Base-by-base conservation (phyloP, 129 eudicot genomes). In the Escallonia rubra region DNA sequence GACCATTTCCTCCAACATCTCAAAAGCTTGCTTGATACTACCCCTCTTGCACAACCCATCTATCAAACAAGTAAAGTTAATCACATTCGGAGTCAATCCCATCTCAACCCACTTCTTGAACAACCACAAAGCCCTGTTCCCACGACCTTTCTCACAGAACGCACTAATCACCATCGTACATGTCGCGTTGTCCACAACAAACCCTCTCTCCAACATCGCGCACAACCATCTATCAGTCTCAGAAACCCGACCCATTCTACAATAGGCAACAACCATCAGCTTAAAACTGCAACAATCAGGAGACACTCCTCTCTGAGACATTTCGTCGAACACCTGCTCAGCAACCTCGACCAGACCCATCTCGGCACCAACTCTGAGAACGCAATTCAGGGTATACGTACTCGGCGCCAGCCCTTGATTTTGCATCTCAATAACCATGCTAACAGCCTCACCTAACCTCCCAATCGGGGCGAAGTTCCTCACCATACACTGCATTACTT, bases 1-100 rank as follows among this genome's bases (percentile, higher is more conserved):
- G 46, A 78, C 96, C 98, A 92, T 88, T 66, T 89, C 95, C 75
- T 92, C 98, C 72, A 92, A 81, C 81, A 92, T 61, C 47, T 92
- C 96, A 15, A 92, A 92, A 45, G 91, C 87, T 63, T 92, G 96
- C 85, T 86, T 92, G 61, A 92, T 75, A n/a, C 85, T 77, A 39
- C 98, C 96, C 66, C 87, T 86, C 64, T 81, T 86, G 80, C 96
- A 77, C 75, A 92, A 63, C 15, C 95, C 98, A 55, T 84, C 70
- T 48, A 92, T 87, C 72, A 92, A 73, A 9, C 82, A 77, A 1
- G 96, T 89, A 42, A 74, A 92, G 74, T 92, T 88, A n/a, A 92
- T 86, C 65, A 86, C 83, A 78, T 92, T 92, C 0, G 98, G 96
- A 44, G 74, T 68, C 38, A 92, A 82, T 2, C 98, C 98, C 81